A percentile compares a stretch with the other conserved stretches of the same genome.
phyloP scores from a whole-genome alignment of 148 eudicot genomes.

The Simmondsia chinensis region DNA sequence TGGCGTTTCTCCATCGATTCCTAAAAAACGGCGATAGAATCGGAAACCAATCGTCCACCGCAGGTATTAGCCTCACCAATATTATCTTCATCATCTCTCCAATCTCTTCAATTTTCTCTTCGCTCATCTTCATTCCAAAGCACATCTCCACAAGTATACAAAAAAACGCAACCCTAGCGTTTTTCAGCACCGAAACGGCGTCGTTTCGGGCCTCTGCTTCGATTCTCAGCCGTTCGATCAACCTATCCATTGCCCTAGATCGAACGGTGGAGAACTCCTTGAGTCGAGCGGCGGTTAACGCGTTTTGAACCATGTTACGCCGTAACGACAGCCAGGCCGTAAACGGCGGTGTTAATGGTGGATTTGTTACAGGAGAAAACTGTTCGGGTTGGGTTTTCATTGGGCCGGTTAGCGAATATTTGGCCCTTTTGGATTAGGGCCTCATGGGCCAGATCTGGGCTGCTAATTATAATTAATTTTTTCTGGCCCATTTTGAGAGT shows the following conservation, averaged over 20 bases:
- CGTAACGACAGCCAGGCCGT: conserved; percentile 88
- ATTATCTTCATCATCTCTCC: conserved; percentile 75
- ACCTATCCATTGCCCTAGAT: conserved; percentile 51
- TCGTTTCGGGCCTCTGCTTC: conserved; percentile 56
- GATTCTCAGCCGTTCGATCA: conserved; percentile 29
- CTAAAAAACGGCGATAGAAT: conserved; percentile 58
- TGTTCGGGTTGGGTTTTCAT: conserved; percentile 68
- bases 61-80: conserved; percentile 54
- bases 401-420: conserved; percentile 64
- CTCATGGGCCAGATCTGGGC: conserved; percentile 51
- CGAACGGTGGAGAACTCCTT: conserved; percentile 34
- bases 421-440: conserved; percentile 66
- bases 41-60: conserved; percentile 76
- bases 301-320: conserved; percentile 82
- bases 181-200: conserved; percentile 48
- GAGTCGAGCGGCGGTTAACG: conserved; percentile 46
- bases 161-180: conserved; percentile 69
- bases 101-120: conserved; percentile 43
- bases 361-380: conserved; percentile 77
- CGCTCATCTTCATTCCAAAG: conserved; percentile 80
- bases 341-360: conserved; percentile 65
- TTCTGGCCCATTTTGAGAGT: conserved; percentile 79
- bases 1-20: conserved; percentile 50
- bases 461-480: conserved; percentile 59
- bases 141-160: conserved; percentile 64